Evolutionary conservation across 169 alveolate species (phyloP).

Genomic region (Plasmodium knowlesi): DNA sequence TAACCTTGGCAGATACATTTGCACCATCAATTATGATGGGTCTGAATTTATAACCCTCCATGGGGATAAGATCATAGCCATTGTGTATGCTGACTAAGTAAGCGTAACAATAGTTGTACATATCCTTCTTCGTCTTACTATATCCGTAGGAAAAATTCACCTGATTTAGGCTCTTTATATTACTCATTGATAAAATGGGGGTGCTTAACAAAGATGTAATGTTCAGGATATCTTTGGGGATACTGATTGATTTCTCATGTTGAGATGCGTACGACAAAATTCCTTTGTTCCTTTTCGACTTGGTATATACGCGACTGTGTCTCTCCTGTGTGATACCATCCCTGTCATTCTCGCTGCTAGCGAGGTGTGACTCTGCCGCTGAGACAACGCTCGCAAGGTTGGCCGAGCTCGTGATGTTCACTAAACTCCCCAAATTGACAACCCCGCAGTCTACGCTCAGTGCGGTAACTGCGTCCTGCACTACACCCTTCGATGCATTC

Average conservation of each 20-base stretch:
- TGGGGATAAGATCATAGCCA: constrained; percentile 43
- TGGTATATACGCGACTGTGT: neutral
- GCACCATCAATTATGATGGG: constrained; percentile 67
- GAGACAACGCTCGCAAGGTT: neutral
- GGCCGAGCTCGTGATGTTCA: too few relatives aligned
- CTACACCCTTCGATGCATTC: neutral
- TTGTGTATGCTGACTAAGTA: constrained; percentile 5
- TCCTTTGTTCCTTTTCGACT: neutral
- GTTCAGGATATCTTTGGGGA: constrained; percentile 48
- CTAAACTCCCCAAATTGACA: too few relatives aligned
- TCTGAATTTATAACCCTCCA: constrained; percentile 60
- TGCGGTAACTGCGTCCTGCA: neutral
- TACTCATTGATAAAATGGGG: constrained; percentile 9
- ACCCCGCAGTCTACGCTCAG: neutral
- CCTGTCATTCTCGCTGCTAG: neutral
- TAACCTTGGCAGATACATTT: constrained; percentile 59
- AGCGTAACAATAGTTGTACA: constrained; percentile 56
- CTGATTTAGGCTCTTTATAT: constrained; percentile 36
- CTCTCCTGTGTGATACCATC: neutral
- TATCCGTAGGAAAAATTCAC: constrained; percentile 46
- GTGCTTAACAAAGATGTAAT: constrained; percentile 10
- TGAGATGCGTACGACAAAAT: neutral
- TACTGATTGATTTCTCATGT: neutral
- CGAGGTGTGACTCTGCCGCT: neutral
- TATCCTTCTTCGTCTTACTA: constrained; percentile 17